Percentiles rank a stretch among this genome's conserved stretches.
These are phyloP conservation scores for Noccaea caerulescens DNA, from an alignment of 345 rosid species.

Conservation along the genomic window DNA sequence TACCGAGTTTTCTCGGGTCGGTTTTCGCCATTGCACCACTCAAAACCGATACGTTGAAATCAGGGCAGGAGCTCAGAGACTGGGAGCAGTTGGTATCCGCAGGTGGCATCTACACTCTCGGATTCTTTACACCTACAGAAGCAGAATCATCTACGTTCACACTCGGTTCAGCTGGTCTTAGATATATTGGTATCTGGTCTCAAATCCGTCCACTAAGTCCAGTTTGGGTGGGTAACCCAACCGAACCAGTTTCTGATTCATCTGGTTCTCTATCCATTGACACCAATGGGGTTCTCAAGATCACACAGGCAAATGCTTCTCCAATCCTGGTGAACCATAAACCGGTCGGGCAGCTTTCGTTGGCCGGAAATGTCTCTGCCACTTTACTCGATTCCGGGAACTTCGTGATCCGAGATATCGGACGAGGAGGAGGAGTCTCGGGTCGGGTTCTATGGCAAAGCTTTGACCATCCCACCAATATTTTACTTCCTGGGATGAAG, in stretches of 20 bases:
- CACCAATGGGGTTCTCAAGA: slow-evolving; percentile 53
- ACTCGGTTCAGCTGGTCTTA: slow-evolving; percentile 48
- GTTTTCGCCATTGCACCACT: slow-evolving; percentile 23
- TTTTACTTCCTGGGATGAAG: slow-evolving; percentile 69
- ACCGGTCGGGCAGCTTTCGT: slow-evolving; percentile 13
- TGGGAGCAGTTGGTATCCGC: slow-evolving; percentile 64
- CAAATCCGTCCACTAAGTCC: slow-evolving; percentile 46
- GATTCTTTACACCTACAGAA: slow-evolving; percentile 60
- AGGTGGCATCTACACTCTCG: slow-evolving; percentile 52
- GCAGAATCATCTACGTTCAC: slow-evolving; percentile 28
- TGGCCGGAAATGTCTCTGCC: slow-evolving; percentile 43
- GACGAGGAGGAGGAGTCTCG: slow-evolving; percentile 33
- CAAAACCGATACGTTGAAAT: slow-evolving; percentile 45
- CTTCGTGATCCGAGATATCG: slow-evolving; percentile 47
- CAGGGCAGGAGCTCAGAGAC: slow-evolving; percentile 58
- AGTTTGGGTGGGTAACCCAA: slow-evolving; percentile 64
- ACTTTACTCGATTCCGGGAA: slow-evolving; percentile 58
- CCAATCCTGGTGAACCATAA: slow-evolving; percentile 47
- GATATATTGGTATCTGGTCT: slow-evolving; percentile 63
- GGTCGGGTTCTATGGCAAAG: slow-evolving; percentile 66
- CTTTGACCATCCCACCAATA: slow-evolving; percentile 62
- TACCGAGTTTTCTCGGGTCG: slow-evolving; percentile 8
- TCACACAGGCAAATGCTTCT: slow-evolving; percentile 41
- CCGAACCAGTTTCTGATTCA: slow-evolving; percentile 51
- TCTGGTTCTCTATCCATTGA: slow-evolving; percentile 58